Base-by-base conservation (phyloP, 495 filamentous ascomycete genomes). In the Cercophora scortea region DNA sequence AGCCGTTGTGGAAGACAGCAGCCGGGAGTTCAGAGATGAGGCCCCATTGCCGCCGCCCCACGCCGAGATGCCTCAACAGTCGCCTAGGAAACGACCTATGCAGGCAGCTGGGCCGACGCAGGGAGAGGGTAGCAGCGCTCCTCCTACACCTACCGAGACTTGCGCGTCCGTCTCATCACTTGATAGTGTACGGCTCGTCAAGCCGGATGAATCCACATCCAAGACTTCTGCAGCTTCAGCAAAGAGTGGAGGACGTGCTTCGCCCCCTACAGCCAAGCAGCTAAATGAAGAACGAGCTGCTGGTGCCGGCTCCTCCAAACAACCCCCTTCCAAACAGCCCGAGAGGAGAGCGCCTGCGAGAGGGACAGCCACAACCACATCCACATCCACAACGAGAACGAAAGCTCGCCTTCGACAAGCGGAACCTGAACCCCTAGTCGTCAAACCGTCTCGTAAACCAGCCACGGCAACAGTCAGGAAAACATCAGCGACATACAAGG, bases 1-100 rank as follows among this genome's bases (percentile, higher is more conserved):
- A 0, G 66, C 73, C 3, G 72, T 75, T 33, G 38, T 67, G 6
- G 75, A 79, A 44, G 76, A 77, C 42, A 73, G 73, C 12, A 70
- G 70, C 0, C 64, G 58, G 45, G 72, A 74, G 6, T 52, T 71
- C 15, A 60, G 25, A 6, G 58, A 45, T 8, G 61, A 61, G 18
- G 58, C 60, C 7, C 62, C 67, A 0, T 45, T 62, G 13, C 66
- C 71, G 36, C 62, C 64, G 12, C 63, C 67, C 5, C 64, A 66
- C 32, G 44, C 43, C 16, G 59, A 50, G 5, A 60, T 36, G 16
- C 55, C 56, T 0, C 65, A 59, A 45, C 60, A 60, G 40, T 57
- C 61, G 25, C 57, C 54, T 17, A 59, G 42, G n/a, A 68, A 67
- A 46, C 65, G 56, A 41, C 50, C 59, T 11, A 17, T 56, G 12